These are phyloP conservation scores for Kandelia obovata DNA, from an alignment of 345 rosid genomes.

Conservation along the genomic window DNA sequence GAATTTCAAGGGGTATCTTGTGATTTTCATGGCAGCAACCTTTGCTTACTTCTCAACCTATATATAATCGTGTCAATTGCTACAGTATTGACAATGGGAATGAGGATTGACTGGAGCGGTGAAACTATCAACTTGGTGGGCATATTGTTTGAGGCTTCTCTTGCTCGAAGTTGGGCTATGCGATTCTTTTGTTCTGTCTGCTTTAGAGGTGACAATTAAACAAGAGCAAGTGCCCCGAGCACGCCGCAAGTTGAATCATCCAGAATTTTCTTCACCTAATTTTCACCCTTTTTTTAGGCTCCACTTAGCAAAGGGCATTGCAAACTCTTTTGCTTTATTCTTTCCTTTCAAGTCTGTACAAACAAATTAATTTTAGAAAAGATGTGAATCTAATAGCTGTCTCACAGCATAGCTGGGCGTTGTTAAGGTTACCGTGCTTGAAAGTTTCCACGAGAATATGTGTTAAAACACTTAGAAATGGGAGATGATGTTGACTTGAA, in stretches of 20 bases:
- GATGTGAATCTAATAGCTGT: too few relatives aligned
- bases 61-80: constrained; percentile 3
- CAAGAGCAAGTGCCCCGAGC: not conserved
- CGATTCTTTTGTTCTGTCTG: not conserved
- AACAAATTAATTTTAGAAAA: too few relatives aligned
- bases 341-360: too few relatives aligned
- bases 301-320: not conserved
- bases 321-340: not conserved
- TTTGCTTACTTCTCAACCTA: not conserved
- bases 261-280: not conserved
- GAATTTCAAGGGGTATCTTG: constrained; percentile 10
- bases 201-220: constrained; percentile 2
- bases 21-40: constrained; percentile 19
- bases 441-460: too few relatives aligned
- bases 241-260: not conserved
- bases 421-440: too few relatives aligned
- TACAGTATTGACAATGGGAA: constrained; percentile 1
- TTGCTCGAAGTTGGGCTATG: not conserved
- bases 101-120: constrained; percentile 5
- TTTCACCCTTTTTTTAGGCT: not conserved
- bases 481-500: too few relatives aligned
- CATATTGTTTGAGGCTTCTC: constrained; percentile 1
- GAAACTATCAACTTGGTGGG: constrained; percentile 7
- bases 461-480: too few relatives aligned
- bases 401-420: too few relatives aligned